Base-by-base conservation (phyloP, 2,329 filamentous ascomycete species). In the Dryadomyces sulphureus region DNA sequence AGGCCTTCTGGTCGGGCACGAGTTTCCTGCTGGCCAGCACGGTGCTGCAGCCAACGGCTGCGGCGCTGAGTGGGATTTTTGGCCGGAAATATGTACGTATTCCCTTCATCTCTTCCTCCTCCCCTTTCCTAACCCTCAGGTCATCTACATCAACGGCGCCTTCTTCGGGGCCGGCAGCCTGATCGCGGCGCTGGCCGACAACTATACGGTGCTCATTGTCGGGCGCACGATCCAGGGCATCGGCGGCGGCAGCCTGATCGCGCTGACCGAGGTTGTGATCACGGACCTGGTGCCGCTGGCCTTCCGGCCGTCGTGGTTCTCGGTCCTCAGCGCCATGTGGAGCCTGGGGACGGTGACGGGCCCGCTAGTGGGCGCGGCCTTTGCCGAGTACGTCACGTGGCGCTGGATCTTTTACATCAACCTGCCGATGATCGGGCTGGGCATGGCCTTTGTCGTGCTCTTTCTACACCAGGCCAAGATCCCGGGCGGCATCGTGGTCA, bases 1-100 rank as follows among this genome's bases (percentile, higher is more conserved):
- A 84, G 59, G 76, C 78, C 0, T 84, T 84, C 55, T 85, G 80
- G 81, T 72, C 77, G 12, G 81, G 80, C 2, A 84, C 81, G 5
- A 77, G 76, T 16, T 86, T 82, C 52, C 64, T 86, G 5, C 68
- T 86, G 5, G 74, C 78, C 3, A 77, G 73, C 47, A 77, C 80
- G 1, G 71, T 66, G 25, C 67, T 75, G 38, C 72, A 79, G 53
- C 77, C 75, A 4, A 59, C 61, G 5, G 54, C 62, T n/a, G 58
- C 62, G 2, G 45, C 52, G 1, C 47, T 54, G 12, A 52, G 50
- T 39, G 45, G 21, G 41, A 50, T 54, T 16, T 53, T 54, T 43
- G 53, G 53, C 21, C 53, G 53, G 22, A 52, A 53, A 45, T 43
- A 55, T 41, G 55, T 56, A 16, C 6, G 42, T 21, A 5, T 22